These are phyloP conservation scores for Rhizophora mangle DNA, from an alignment of 345 rosid genomes.

Conservation along the genomic window DNA sequence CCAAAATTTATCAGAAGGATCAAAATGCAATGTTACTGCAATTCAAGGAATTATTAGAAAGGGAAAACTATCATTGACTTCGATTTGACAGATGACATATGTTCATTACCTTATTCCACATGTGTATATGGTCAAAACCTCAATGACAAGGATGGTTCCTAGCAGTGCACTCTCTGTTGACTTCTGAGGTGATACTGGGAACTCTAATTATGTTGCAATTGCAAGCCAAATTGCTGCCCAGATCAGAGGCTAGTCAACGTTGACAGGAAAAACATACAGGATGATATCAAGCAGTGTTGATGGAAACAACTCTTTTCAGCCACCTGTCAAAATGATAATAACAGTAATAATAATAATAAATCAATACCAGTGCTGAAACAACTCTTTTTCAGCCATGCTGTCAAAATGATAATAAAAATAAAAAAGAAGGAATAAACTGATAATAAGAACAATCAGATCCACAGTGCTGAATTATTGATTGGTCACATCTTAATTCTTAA, in stretches of 20 bases:
- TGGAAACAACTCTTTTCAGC: too few species aligned
- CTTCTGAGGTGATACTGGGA: slow-evolving; percentile 37
- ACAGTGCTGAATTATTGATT: too few species aligned
- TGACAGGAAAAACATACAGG: neutral
- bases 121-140: slow-evolving; percentile 26
- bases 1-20: too few species aligned
- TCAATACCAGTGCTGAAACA: too few species aligned
- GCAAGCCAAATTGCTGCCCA: slow-evolving; percentile 34
- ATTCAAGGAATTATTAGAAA: neutral
- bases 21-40: too few species aligned
- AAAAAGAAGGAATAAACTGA: neutral
- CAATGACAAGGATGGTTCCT: slow-evolving; percentile 25
- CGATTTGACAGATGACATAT: neutral
- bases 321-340: too few species aligned
- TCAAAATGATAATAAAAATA: too few species aligned
- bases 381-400: too few species aligned
- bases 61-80: neutral
- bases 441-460: slow-evolving; percentile 30
- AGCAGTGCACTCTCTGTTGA: slow-evolving; percentile 31
- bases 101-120: slow-evolving; percentile 30
- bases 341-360: too few species aligned
- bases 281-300: too few species aligned
- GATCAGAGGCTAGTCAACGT: neutral
- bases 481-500: too few species aligned
- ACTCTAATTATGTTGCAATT: slow-evolving; percentile 33